Evolutionary conservation across 139 green algal species (phyloP), one percentile per base, ranked within the genome.

Genomic region (Volvox africanus): DNA sequence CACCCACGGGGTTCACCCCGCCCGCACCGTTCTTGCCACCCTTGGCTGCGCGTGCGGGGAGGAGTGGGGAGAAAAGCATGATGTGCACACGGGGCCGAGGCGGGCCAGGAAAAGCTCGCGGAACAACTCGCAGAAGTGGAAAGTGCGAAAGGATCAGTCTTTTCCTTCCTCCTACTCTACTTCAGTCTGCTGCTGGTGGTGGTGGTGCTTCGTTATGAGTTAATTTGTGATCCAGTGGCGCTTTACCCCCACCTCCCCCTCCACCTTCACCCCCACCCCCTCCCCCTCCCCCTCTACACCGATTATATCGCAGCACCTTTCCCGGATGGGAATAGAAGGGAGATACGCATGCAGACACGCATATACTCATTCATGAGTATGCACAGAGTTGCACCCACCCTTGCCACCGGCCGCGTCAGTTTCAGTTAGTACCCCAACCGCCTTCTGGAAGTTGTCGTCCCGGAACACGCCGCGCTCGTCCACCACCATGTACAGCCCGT

Each of bases 401-500:
- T 76, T 55, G n/a, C 2, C 61, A 5, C 81, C 61, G 30, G 5
- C 61, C 17, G 20, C 2, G 61, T 79, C 61, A 13, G 69, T 82
- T 1, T 89, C 85, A 0, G 36, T 71, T 1, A 89, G 69, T 14
- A 82, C 85, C 11, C 65, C 85, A 18, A 89, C 69, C 69, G 85
- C 93, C 78, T 94, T 86, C 78, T 93, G 88, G 80, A 96, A 97
- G 67, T 94, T 94, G 50, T 96, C 95, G 24, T 95, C 92, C 62
- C 82, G 78, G 82, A 97, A 97, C 28, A 89, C n/a, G 32, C 95
- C 95, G 16, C 88, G 84, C 89, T 94, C 90, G 80, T 96, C 94
- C 61, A 96, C 91, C 55, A 97, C 92, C 88, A 98, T 95, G 90
- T 96, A 98, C 71, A 99, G 93, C 21, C 97, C 95, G 26, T 95